Evolutionary conservation across 257 asterid genomes (phyloP), one percentile per base, ranked within the genome.

Genomic region (Jasminum sambac): DNA sequence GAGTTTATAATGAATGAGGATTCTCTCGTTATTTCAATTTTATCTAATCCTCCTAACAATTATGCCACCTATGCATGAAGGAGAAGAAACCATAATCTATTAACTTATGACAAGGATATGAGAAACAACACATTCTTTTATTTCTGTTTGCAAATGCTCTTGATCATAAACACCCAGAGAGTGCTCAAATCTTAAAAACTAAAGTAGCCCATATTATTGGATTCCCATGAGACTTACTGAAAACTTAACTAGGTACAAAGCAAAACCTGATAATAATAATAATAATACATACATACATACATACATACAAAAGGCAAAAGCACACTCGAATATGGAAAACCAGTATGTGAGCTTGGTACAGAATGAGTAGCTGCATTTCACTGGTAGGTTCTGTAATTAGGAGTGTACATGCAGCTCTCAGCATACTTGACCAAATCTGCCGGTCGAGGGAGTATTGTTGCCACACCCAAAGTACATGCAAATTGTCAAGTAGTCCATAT

Each of bases 351-450:
- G 13, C n/a, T 19, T 26, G 36, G 6, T 17, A 6, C 36, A 5
- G 5, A 21, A 9, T 55, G 14, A 21, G 26, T 5, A 0, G 26
- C 50, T 4, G 46, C 24, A 37, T 62, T 72, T 89, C 72, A 94
- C 2, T 96, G 84, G 84, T 87, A 94, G 69, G 68, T 73, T 41
- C 95, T 81, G 83, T 90, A 94, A 60, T 78, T 83, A 10, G 98
- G 96, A 67, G 96, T 80, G 78, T 84, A 94, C 97, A 94, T 90
- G 92, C 98, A 94, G 86, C 98, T 91, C 77, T 90, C 96, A 13
- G 96, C 96, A 70, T 86, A 90, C 89, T 85, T 89, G 23, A 94
- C 81, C 90, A 90, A 77, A 68, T 94, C 86, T 0, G 81, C 88
- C 42, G 96, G 98, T 23, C 87, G 94, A 64, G 98, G 96, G 37